Evolutionary conservation across 345 rosid species (phyloP), one percentile per base, ranked within the genome.

Genomic region (Lagerstroemia speciosa): DNA sequence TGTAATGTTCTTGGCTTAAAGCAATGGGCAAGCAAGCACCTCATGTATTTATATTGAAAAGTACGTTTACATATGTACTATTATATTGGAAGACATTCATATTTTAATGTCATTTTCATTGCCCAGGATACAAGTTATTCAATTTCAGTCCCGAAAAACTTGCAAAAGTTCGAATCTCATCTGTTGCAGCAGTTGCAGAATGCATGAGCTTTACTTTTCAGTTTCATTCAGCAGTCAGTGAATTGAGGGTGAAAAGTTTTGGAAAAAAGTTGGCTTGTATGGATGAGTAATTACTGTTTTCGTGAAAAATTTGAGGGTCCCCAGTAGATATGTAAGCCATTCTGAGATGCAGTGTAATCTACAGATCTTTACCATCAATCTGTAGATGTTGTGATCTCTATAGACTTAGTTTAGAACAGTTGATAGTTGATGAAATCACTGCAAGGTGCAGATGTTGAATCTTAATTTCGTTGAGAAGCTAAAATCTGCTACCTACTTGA

Each of bases 61-160:
- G n/a, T n/a, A n/a, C n/a, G n/a, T n/a, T n/a, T n/a, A n/a, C n/a
- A n/a, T n/a, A n/a, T n/a, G n/a, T n/a, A n/a, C n/a, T n/a, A n/a
- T n/a, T n/a, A n/a, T n/a, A n/a, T n/a, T n/a, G n/a, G n/a, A n/a
- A n/a, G n/a, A n/a, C n/a, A n/a, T n/a, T n/a, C n/a, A n/a, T n/a
- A n/a, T n/a, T n/a, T n/a, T n/a, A n/a, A n/a, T n/a, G n/a, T n/a
- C n/a, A n/a, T n/a, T n/a, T n/a, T n/a, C n/a, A n/a, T n/a, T n/a
- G n/a, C n/a, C n/a, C n/a, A n/a, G n/a, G n/a, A n/a, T n/a, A n/a
- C n/a, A n/a, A n/a, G n/a, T n/a, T n/a, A n/a, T n/a, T n/a, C n/a
- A n/a, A n/a, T 71, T 89, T 89, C 79, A 89, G 89, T 37, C 89
- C 94, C 68, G 79, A 85, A 65, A 78, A 78, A 64, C 85, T 87